Percentiles rank a stretch among this genome's conserved stretches.
Conservation (phyloP, 768 basidiomycete species). For the Pleurotus sapidus region DNA sequence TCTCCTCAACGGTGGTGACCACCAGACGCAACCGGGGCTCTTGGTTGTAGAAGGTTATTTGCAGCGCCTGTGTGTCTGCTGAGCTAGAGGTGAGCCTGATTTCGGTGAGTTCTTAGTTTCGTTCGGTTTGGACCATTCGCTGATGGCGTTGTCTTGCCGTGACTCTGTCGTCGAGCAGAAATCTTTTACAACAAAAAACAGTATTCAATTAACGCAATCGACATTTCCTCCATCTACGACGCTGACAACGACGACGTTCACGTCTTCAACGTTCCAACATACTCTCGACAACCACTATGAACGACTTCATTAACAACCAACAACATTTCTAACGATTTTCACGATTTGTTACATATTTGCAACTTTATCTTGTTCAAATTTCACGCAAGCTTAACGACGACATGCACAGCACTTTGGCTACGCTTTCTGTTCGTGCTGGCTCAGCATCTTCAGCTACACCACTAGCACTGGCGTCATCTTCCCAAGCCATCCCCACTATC, state of each 20-base stretch:
- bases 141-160: not conserved
- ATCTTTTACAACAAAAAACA: not conserved
- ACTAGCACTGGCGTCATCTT: slow-evolving; percentile 16
- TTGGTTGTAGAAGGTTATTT: slow-evolving; percentile 2
- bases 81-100: slow-evolving; percentile 6
- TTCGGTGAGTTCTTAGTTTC: not conserved
- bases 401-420: slow-evolving; percentile 14
- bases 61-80: slow-evolving; percentile 1
- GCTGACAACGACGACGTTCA: slow-evolving; percentile 4
- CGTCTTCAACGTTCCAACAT: not conserved
- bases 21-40: not conserved
- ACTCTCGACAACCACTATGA: not conserved
- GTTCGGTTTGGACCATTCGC: not conserved
- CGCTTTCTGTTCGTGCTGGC: slow-evolving; percentile 4
- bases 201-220: slow-evolving; percentile 3
- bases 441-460: slow-evolving; percentile 21
- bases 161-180: not conserved
- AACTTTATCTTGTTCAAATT: not conserved
- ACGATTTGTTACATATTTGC: slow-evolving; percentile 7
- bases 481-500: slow-evolving; percentile 52
- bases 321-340: slow-evolving; percentile 4
- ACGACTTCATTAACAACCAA: not conserved
- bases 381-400: slow-evolving; percentile 7
- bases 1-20: slow-evolving; percentile 7
- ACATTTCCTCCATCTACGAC: not conserved